phyloP scores from a whole-genome alignment of 2,329 filamentous ascomycete genomes.

The Macrophomina pseudophaseolina region DNA sequence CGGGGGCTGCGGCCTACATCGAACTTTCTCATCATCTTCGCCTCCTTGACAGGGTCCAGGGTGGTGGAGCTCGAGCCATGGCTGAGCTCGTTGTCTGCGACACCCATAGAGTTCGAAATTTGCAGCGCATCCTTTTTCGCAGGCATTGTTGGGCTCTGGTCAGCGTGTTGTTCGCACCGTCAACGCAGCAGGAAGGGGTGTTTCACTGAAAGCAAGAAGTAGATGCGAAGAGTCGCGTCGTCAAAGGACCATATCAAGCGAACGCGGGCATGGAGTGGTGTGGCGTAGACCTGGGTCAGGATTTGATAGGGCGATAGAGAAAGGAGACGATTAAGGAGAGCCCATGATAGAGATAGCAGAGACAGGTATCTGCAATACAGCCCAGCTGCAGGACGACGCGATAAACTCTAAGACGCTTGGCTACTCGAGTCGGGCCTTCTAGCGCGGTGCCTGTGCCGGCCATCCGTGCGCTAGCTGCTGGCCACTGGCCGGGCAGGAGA shows the following conservation, averaged over 20 bases:
- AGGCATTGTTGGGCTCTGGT: slow-evolving; percentile 21
- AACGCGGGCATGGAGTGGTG: background rate
- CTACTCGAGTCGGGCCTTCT: slow-evolving; percentile 5
- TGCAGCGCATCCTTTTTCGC: slow-evolving; percentile 17
- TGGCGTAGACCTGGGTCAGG: background rate
- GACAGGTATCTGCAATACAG: slow-evolving; percentile 15
- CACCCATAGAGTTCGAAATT: slow-evolving; percentile 6
- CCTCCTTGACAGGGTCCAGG: slow-evolving; percentile 24
- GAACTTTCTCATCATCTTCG: slow-evolving; percentile 24
- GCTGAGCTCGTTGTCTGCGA: slow-evolving; percentile 10
- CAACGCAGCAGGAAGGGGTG: background rate
- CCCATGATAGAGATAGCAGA: slow-evolving; percentile 10
- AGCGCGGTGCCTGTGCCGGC: background rate
- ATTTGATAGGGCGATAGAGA: background rate
- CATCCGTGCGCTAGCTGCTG: background rate
- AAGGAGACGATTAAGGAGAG: background rate
- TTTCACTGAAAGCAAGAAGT: slow-evolving; percentile 13
- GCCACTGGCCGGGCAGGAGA: background rate
- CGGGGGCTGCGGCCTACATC: background rate
- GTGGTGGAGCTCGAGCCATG: slow-evolving; percentile 11
- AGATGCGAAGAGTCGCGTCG: background rate
- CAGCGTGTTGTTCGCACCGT: slow-evolving; percentile 2
- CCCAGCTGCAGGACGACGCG: background rate
- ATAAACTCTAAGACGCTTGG: background rate
- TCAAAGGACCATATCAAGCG: background rate